Evolutionary conservation across 2,329 filamentous ascomycete species (phyloP).

Genomic region (Boeremia lycopersici): DNA sequence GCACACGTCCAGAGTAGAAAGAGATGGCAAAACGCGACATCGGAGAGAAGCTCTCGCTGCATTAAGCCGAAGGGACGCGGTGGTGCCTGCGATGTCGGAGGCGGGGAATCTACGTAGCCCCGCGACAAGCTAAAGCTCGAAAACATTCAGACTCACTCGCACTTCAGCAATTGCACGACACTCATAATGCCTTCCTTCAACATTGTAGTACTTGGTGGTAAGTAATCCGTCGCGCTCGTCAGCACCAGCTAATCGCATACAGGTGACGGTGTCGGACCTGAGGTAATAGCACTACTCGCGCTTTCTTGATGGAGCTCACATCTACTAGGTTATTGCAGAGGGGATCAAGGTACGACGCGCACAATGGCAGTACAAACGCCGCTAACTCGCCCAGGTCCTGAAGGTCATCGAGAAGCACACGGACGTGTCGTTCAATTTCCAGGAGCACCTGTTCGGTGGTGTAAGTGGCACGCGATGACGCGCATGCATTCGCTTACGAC

Average conservation of each 20-base stretch:
- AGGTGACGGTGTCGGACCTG: slow-evolving; percentile 51
- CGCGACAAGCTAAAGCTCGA: slow-evolving; percentile 11
- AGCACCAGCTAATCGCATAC: slow-evolving; percentile 20
- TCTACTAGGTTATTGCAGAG: slow-evolving; percentile 75
- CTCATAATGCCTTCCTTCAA: slow-evolving; percentile 48
- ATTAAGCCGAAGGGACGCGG: too few species aligned
- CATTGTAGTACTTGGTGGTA: slow-evolving; percentile 51
- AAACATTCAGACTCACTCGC: slow-evolving; percentile 7
- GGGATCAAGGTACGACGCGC: slow-evolving; percentile 72
- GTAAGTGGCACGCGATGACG: slow-evolving; percentile 62
- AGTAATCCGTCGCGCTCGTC: slow-evolving; percentile 11
- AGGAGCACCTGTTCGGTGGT: slow-evolving; percentile 88
- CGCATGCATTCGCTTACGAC: slow-evolving; percentile 6
- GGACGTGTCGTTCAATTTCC: slow-evolving; percentile 82
- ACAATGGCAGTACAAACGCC: not conserved
- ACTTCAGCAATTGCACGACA: slow-evolving; percentile 4
- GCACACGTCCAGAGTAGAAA: too few species aligned
- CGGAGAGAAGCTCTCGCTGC: too few species aligned
- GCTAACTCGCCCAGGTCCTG: slow-evolving; percentile 65
- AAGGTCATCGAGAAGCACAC: slow-evolving; percentile 77
- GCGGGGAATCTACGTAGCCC: slow-evolving; percentile 10
- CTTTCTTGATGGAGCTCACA: slow-evolving; percentile 24
- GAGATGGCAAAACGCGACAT: too few species aligned
- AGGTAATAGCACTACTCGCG: slow-evolving; percentile 37
- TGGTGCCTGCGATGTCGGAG: slow-evolving; percentile 5